Percentiles rank a stretch among this genome's conserved stretches.
Evolutionary conservation across 441 rosid genomes (phyloP).

Genomic region (Erysimum cheiri): DNA sequence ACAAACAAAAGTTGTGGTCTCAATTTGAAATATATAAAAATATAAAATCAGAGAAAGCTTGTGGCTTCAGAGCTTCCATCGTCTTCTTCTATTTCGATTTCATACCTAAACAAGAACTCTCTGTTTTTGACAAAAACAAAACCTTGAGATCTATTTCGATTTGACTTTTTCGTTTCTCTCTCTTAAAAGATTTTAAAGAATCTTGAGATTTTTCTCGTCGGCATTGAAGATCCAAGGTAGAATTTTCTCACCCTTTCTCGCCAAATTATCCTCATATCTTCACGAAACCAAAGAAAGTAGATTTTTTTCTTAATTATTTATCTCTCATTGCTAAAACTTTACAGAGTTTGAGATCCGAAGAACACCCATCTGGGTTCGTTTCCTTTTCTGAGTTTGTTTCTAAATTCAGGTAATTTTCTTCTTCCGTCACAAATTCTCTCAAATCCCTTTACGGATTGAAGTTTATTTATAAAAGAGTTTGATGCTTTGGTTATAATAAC

Average conservation of each 20-base stretch:
- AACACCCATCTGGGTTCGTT: constrained; percentile 44
- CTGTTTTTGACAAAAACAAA: not conserved
- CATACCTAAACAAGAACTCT: constrained; percentile 22
- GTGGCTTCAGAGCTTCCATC: constrained; percentile 29
- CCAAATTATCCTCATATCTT: constrained; percentile 2
- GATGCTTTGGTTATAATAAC: not conserved
- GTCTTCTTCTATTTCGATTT: constrained; percentile 14
- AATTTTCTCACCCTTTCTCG: constrained; percentile 19
- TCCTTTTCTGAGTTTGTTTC: constrained; percentile 42
- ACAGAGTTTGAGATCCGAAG: constrained; percentile 26
- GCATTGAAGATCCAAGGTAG: constrained; percentile 32
- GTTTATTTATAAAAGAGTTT: not conserved
- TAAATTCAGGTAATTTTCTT: constrained; percentile 43
- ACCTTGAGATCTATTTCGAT: constrained; percentile 20
- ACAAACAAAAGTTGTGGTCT: constrained; percentile 16
- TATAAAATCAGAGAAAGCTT: not conserved
- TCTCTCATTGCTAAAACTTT: not conserved
- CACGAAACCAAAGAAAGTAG: not conserved
- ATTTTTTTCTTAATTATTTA: not conserved
- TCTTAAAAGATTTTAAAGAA: not conserved
- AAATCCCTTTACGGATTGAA: not conserved
- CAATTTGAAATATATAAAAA: constrained; percentile 15
- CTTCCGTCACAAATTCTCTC: not conserved
- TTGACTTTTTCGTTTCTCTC: too few relatives aligned
- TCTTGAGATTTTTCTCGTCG: constrained; percentile 25